Evolutionary conservation across 441 rosid species (phyloP), one percentile per base, ranked within the genome.

Genomic region (Erysimum cheiri): DNA sequence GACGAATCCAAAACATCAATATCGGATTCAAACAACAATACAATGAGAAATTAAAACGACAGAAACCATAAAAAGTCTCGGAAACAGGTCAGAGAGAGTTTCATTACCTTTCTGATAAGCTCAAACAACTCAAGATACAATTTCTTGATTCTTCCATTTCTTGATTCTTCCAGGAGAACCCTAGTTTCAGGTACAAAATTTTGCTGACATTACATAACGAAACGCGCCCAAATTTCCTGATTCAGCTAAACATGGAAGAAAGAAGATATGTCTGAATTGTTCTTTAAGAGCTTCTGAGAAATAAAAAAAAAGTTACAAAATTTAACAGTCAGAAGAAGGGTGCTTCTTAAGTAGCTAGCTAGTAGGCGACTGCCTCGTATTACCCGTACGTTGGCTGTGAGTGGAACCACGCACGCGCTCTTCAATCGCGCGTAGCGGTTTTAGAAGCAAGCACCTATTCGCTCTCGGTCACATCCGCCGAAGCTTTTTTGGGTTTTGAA

Each of bases 361-460:
- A 19, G 22, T 19, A 19, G 22, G 22, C 22, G 22, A 19, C 22
- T 19, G 22, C 22, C 22, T 19, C 22, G 22, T 19, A 19, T 19
- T 19, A 19, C 46, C 55, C n/a, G 56, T 61, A 36, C 64, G 41
- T 52, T 28, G 41, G 54, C 17, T 54, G 19, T 8, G 32, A 52
- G 37, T 56, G 43, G 46, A 43, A 56, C 55, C 28, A 56, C 28
- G 58, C 46, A n/a, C n/a, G n/a, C n/a, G 32, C 17, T 33, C 9
- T 33, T 33, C 36, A 33, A 5, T 33, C 48, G 48, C 55, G 24
- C 72, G 77, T 73, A 48, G 28, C 55, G 1, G 0, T 8, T 64
- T 58, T 13, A 8, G 9, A 31, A 49, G 17, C 26, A 37, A 58
- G 50, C 72, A 59, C 67, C 67, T 55, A 73, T 73, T 50, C 67